phyloP scores from a whole-genome alignment of 129 eudicot species.

The Chrysanthemum seticuspe region DNA sequence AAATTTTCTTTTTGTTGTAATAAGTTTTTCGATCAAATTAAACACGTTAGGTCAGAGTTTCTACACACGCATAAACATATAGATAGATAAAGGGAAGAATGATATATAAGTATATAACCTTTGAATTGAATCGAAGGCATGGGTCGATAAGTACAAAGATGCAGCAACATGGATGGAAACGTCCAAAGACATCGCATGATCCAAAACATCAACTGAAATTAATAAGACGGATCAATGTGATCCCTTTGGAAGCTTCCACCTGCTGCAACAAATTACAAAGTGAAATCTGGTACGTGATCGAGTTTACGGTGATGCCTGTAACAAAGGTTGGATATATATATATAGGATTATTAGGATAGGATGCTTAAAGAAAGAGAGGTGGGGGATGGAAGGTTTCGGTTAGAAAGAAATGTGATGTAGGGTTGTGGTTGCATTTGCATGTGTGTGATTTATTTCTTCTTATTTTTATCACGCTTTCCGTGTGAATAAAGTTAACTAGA shows the following conservation, averaged over 20 bases:
- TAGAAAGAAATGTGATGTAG: not conserved
- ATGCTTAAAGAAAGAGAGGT: not conserved
- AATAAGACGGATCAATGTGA: slow-evolving; percentile 54
- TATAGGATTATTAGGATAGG: not conserved
- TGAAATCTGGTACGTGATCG: not conserved
- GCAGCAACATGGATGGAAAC: slow-evolving; percentile 34
- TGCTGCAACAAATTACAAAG: slow-evolving; percentile 25
- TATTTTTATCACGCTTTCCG: slow-evolving; percentile 21
- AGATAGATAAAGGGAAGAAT: not conserved
- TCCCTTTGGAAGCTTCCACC: slow-evolving; percentile 70
- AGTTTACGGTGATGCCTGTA: not conserved
- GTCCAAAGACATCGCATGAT: slow-evolving; percentile 49
- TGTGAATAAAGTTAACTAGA: slow-evolving; percentile 23
- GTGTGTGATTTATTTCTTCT: not conserved
- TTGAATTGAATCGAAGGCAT: slow-evolving; percentile 5
- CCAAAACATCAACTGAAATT: not conserved
- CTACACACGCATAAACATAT: not conserved
- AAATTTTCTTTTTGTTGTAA: too few species aligned
- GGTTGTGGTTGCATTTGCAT: slow-evolving; percentile 27
- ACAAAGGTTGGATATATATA: not conserved
- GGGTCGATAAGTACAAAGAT: not conserved
- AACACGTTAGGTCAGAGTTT: not conserved
- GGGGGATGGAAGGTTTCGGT: slow-evolving; percentile 11
- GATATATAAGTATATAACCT: not conserved
- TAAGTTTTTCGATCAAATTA: too few species aligned